Base-by-base conservation (phyloP, 2,329 filamentous ascomycete species). In the Pseudogymnoascus sp. region DNA sequence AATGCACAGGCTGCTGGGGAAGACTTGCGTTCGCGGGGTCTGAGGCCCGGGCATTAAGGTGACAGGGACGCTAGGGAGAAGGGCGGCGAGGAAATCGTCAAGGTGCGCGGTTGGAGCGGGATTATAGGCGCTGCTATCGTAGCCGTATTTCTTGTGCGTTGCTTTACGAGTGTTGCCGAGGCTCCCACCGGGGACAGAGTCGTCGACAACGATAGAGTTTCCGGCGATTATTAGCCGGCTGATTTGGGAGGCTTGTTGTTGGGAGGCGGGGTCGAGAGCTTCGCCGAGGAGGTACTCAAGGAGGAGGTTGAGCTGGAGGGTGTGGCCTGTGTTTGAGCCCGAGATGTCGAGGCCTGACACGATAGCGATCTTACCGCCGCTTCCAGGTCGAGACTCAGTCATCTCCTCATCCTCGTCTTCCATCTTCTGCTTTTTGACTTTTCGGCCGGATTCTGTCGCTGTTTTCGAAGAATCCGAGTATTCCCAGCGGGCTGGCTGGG, bases 1-100 rank as follows among this genome's bases (percentile, higher is more conserved):
- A 81, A 75, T 99, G 95, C 59, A 99, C 89, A 1, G 91, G 89
- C 74, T 97, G 95, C 72, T 99, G 95, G 0, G 95, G 95, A 28
- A 96, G 85, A 66, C 90, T 89, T 61, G 90, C 86, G 71, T 96
- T 96, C 59, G 95, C 92, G 0, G 95, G 93, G 74, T 99, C 96
- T 33, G 84, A 81, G 14, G 83, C 83, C 95, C 95, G 0, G 96
- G 91, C 65, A 99, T 83, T 16, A 99, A 79, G 0, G 95, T 99
- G 61, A 99, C 81, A 3, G 95, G 93, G 25, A 99, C 85, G 14
- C 88, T 89, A 1, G 93, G 92, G 2, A 99, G 84, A 11, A 99
- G 80, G 55, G 88, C 83, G 1, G 88, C 80, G 35, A 99, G 83
- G 73, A 96, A 95, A 5, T 84, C 81, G 77, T 99, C 95, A 35